These are phyloP conservation scores for Suillus luteus DNA, from an alignment of 768 basidiomycete species.

Conservation along the genomic window DNA sequence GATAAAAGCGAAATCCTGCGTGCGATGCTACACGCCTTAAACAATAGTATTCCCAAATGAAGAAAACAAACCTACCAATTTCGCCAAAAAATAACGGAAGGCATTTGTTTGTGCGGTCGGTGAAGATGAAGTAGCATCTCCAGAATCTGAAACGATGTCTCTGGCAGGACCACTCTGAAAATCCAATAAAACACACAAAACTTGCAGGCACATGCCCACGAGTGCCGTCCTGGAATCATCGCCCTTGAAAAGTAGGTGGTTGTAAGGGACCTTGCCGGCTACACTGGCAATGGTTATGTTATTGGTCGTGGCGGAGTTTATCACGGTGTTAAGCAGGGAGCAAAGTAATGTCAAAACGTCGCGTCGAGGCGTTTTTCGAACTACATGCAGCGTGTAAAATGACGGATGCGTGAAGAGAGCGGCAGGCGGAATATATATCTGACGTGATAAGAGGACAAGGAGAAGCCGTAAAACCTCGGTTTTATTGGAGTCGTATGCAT, in stretches of 20 bases:
- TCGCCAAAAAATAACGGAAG: constrained; percentile 90
- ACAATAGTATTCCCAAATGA: constrained; percentile 16
- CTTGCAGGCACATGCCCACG: constrained; percentile 74
- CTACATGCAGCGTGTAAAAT: constrained; percentile 74
- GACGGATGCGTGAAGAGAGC: constrained; percentile 73
- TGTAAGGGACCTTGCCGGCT: constrained; percentile 82
- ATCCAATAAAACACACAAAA: constrained; percentile 74
- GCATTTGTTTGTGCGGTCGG: constrained; percentile 78
- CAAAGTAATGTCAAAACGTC: constrained; percentile 92
- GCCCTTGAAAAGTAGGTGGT: constrained; percentile 88
- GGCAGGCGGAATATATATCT: constrained; percentile 80
- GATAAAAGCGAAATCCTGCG: constrained; percentile 86
- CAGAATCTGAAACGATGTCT: constrained; percentile 46
- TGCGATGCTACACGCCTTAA: constrained; percentile 65
- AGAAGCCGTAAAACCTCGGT: constrained; percentile 89
- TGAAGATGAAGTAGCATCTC: constrained; percentile 43
- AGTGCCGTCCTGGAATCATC: constrained; percentile 77
- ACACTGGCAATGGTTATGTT: constrained; percentile 63
- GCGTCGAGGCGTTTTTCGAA: constrained; percentile 73
- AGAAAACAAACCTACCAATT: constrained; percentile 53
- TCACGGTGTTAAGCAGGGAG: constrained; percentile 87
- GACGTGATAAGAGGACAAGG: constrained; percentile 84
- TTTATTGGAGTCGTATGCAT: constrained; percentile 75
- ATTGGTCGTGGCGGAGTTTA: constrained; percentile 62
- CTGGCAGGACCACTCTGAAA: constrained; percentile 78